Percentiles rank a stretch among this genome's conserved stretches.
phyloP scores from a whole-genome alignment of 768 basidiomycete species.

The Hysterangium stoloniferum region DNA sequence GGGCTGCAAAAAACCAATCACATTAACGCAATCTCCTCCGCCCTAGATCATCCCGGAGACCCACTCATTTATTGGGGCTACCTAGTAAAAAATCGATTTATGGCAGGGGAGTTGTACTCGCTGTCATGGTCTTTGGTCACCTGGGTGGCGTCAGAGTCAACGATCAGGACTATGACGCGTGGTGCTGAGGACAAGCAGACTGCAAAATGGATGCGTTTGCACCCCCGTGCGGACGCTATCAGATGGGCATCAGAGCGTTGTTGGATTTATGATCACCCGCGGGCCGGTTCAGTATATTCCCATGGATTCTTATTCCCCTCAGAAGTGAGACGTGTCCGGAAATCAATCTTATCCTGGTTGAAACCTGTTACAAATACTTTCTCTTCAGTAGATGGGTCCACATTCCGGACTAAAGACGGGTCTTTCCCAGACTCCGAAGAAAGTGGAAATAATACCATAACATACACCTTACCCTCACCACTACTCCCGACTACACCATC shows the following conservation, averaged over 20 bases:
- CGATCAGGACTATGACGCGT: slow-evolving; percentile 53
- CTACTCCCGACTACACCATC: slow-evolving; percentile 37
- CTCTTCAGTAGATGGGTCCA: neutral
- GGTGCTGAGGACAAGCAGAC: slow-evolving; percentile 94
- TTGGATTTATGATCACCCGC: slow-evolving; percentile 98
- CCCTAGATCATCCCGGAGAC: slow-evolving; percentile 29
- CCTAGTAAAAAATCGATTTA: slow-evolving; percentile 86
- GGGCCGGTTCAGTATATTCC: slow-evolving; percentile 89
- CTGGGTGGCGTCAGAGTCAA: slow-evolving; percentile 74
- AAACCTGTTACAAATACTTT: slow-evolving; percentile 30
- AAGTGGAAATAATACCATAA: neutral
- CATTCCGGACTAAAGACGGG: neutral
- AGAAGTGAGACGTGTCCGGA: slow-evolving; percentile 63
- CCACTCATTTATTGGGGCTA: slow-evolving; percentile 86
- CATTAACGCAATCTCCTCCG: slow-evolving; percentile 12
- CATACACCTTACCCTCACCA: slow-evolving; percentile 17
- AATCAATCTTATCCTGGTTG: slow-evolving; percentile 45
- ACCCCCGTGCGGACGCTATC: slow-evolving; percentile 70
- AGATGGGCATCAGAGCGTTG: slow-evolving; percentile 90
- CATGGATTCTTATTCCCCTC: slow-evolving; percentile 96
- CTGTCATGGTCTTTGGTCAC: slow-evolving; percentile 83
- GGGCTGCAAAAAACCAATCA: too few species aligned
- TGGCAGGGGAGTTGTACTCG: slow-evolving; percentile 93
- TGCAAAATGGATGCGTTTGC: slow-evolving; percentile 84
- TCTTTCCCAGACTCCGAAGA: neutral